These are phyloP conservation scores for Geoglossum cookeanum DNA, from an alignment of 2,329 filamentous ascomycete species.

Conservation along the genomic window DNA sequence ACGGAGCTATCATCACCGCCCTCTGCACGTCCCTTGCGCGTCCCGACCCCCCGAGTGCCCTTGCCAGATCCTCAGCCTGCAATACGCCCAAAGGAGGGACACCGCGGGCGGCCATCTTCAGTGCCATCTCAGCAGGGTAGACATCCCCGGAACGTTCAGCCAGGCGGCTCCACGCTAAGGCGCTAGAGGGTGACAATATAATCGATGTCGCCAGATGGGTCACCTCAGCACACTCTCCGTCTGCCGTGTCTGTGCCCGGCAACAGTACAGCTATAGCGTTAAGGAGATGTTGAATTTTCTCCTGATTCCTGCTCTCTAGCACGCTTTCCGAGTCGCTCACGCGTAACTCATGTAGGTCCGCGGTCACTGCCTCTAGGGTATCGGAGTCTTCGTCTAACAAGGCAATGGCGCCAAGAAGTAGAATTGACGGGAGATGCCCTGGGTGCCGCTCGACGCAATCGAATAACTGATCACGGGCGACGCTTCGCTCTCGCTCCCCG, in stretches of 20 bases:
- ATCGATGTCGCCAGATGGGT: constrained; percentile 56
- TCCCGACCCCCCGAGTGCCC: constrained; percentile 56
- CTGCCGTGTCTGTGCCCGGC: constrained; percentile 19
- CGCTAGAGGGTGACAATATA: constrained; percentile 61
- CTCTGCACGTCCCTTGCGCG: constrained; percentile 54
- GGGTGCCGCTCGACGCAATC: constrained; percentile 55
- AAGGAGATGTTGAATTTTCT: constrained; percentile 53
- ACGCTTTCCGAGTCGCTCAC: constrained; percentile 39
- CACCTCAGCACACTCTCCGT: constrained; percentile 21
- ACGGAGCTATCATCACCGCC: constrained; percentile 65
- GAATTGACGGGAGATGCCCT: constrained; percentile 58
- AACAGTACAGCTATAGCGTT: constrained; percentile 49
- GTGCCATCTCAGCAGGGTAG: constrained; percentile 54
- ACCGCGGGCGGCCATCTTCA: constrained; percentile 55
- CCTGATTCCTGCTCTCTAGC: constrained; percentile 31
- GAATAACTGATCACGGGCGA: constrained; percentile 64
- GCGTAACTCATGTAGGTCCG: constrained; percentile 56
- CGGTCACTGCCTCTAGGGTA: constrained; percentile 58
- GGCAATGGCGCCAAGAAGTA: constrained; percentile 69
- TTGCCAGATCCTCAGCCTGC: constrained; percentile 48
- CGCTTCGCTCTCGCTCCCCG: constrained; percentile 49
- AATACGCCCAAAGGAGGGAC: constrained; percentile 55
- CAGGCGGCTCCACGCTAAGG: constrained; percentile 65
- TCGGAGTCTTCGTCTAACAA: constrained; percentile 64
- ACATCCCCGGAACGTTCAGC: constrained; percentile 36